Evolutionary conservation across 139 green algal genomes (phyloP), one percentile per base, ranked within the genome.

Genomic region (Asterochloris sp.): DNA sequence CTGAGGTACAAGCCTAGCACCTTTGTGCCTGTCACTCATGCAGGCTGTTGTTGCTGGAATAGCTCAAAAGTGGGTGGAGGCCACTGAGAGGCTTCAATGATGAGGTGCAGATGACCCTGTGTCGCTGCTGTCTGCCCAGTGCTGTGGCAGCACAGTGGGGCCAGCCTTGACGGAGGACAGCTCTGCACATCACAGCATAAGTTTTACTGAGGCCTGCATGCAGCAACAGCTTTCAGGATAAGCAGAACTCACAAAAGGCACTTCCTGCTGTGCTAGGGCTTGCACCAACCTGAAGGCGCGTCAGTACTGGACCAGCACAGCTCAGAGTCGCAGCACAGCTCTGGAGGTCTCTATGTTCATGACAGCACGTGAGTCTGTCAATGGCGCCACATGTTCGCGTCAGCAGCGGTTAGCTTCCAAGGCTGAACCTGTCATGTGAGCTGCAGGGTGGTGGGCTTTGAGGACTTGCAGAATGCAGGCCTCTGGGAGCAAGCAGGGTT

Each of bases 391-490:
- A 6, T 54, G 38, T 54, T 54, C 6, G 38, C 38, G 2, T 2
- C 38, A 54, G 38, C 38, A 24, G 21, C 66, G 17, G 15, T 29
- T 67, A 10, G 17, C 38, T 47, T 29, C 12, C 12, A 14, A 12
- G 68, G 54, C 19, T 69, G n/a, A n/a, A n/a, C n/a, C n/a, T n/a
- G 12, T 19, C 24, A n/a, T 80, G 76, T n/a, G 19, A 71, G 17
- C n/a, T 69, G 76, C 60, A 80, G 76, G 76, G 24, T 80, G 21
- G 60, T 80, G 15, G 68, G 68, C 24, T 69, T 80, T 23, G 76
- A 80, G 21, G 76, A 80, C 47, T n/a, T 80, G 76, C 76, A 80
- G 23, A 80, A 80, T 69, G 76, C 76, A 13, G 76, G 68, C 60
- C 76, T 80, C 11, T 80, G 76, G 76, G 60, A 80, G 61, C 47